These are phyloP conservation scores for Endocalyx cinctus DNA, from an alignment of 2,329 filamentous ascomycete species.

Conservation along the genomic window DNA sequence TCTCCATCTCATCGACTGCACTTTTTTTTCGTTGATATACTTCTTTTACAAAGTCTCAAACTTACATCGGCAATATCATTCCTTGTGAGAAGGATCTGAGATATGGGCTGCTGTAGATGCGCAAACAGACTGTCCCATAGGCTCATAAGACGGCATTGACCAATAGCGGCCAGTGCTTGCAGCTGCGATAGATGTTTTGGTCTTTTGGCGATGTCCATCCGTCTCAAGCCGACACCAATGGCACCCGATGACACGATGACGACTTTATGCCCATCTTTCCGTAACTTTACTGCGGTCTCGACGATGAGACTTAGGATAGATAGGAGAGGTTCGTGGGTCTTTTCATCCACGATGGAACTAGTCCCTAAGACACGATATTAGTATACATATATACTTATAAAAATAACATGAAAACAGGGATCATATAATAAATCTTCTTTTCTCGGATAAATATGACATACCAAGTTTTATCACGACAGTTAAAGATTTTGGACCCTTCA, in stretches of 20 bases:
- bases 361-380: conserved; percentile 60
- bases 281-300: conserved; percentile 82
- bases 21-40: no score
- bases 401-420: conserved; percentile 2
- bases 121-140: conserved; percentile 92
- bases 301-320: conserved; percentile 90
- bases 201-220: conserved; percentile 82
- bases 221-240: conserved; percentile 85
- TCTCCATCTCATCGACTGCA: no score
- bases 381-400: conserved; percentile 1
- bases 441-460: no score
- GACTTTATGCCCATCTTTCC: conserved; percentile 87
- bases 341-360: conserved; percentile 97
- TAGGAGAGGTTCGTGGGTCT: conserved; percentile 86
- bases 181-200: conserved; percentile 88
- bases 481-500: conserved; percentile 62
- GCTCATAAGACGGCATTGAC: conserved; percentile 90
- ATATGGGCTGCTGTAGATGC: conserved; percentile 83
- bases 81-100: conserved; percentile 88
- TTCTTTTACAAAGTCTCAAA: conserved; percentile 6
- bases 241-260: conserved; percentile 96
- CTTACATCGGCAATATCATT: conserved; percentile 92
- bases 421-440: no score
- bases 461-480: conserved; percentile 86
- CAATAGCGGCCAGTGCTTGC: conserved; percentile 92